Percentiles rank a stretch among this genome's conserved stretches.
These are phyloP conservation scores for Scheffersomyces stipitis DNA, from an alignment of 805 yeast species.

Conservation along the genomic window DNA sequence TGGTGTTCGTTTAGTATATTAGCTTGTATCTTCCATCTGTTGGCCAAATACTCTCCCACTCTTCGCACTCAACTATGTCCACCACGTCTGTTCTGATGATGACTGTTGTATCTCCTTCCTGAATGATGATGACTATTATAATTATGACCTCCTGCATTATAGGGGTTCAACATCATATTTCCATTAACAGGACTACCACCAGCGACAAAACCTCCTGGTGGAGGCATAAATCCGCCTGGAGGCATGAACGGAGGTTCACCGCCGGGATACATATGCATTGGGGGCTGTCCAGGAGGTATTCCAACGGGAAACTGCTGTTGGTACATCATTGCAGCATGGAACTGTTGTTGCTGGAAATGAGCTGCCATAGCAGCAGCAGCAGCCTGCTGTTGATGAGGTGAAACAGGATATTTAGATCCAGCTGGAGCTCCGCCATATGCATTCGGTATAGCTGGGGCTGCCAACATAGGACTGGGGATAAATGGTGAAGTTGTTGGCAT, in stretches of 20 bases:
- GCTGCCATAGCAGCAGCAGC: slow-evolving; percentile 31
- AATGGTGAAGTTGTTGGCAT: slow-evolving; percentile 22
- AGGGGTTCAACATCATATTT: slow-evolving; percentile 18
- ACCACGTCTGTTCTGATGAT: not conserved
- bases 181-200: slow-evolving; percentile 32
- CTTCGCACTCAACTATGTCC: not conserved
- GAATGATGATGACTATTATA: not conserved
- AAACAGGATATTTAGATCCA: slow-evolving; percentile 22
- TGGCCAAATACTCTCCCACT: no score
- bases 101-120: not conserved
- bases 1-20: no score
- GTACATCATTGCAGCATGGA: slow-evolving; percentile 39
- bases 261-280: slow-evolving; percentile 32
- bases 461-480: slow-evolving; percentile 32
- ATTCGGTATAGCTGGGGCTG: slow-evolving; percentile 16
- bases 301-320: slow-evolving; percentile 34
- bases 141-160: slow-evolving; percentile 6
- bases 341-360: slow-evolving; percentile 34
- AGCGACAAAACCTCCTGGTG: slow-evolving; percentile 26
- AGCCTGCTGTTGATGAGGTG: slow-evolving; percentile 31
- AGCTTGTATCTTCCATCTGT: no score
- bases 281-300: slow-evolving; percentile 35
- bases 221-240: slow-evolving; percentile 36
- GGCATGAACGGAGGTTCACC: slow-evolving; percentile 32
- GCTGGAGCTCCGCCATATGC: slow-evolving; percentile 15